A percentile compares a stretch with the other conserved stretches of the same genome.
phyloP scores from a whole-genome alignment of 2,329 filamentous ascomycete genomes.

The Hymenoscyphus occultus region DNA sequence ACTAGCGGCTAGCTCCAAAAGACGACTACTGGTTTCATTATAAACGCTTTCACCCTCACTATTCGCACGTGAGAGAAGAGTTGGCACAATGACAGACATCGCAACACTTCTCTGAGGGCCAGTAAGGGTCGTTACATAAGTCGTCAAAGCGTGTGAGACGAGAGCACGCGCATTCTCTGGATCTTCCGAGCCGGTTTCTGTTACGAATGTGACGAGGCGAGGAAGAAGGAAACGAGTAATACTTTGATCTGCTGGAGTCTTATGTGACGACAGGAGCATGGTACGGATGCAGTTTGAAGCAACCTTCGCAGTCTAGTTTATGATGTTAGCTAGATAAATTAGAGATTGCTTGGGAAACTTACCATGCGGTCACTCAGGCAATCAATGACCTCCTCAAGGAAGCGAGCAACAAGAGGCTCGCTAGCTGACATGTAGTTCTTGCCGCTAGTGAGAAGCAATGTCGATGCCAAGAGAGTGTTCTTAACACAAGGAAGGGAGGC shows the following conservation, averaged over 20 bases:
- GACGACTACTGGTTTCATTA: conserved; percentile 68
- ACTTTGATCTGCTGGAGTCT: conserved; percentile 64
- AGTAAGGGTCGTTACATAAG: conserved; percentile 58
- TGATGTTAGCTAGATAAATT: conserved; percentile 19
- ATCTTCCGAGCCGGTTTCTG: conserved; percentile 68
- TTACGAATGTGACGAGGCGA: conserved; percentile 71
- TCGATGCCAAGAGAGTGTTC: conserved; percentile 84
- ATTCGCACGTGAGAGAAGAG: conserved; percentile 69
- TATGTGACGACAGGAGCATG: conserved; percentile 65
- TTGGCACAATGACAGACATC: conserved; percentile 73
- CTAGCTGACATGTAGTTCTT: conserved; percentile 68
- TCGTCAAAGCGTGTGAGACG: conserved; percentile 70
- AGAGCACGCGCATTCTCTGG: conserved; percentile 71
- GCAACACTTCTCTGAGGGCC: conserved; percentile 53
- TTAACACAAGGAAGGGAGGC: conserved; percentile 85
- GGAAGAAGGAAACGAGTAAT: conserved; percentile 75
- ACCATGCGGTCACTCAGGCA: conserved; percentile 77
- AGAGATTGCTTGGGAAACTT: conserved; percentile 21
- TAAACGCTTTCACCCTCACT: conserved; percentile 58
- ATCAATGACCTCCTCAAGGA: conserved; percentile 78
- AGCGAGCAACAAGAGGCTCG: conserved; percentile 71
- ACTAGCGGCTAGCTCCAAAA: conserved; percentile 77
- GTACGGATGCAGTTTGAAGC: conserved; percentile 87
- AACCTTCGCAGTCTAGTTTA: conserved; percentile 71
- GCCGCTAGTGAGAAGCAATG: conserved; percentile 82